Base-by-base conservation (phyloP, 805 yeast genomes). In the Saccharomycopsis javanensis region DNA sequence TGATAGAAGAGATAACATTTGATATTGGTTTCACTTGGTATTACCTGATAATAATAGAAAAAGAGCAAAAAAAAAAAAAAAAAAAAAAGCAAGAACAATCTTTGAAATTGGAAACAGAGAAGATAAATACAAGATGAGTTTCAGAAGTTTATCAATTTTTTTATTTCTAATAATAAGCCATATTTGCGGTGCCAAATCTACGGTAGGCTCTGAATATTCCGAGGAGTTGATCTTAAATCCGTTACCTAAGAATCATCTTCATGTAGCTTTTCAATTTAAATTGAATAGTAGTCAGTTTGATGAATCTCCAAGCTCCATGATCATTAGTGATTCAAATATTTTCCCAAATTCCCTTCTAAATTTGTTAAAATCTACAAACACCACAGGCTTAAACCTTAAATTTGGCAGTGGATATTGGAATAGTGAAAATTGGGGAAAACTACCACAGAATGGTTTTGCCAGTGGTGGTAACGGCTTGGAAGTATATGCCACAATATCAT, bases 381-480 rank as follows among this genome's bases (percentile, higher is more conserved):
- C 95, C 0, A 75, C 86, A 56, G 91, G 88, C 64, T 73, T 94
- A 50, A 96, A 88, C 68, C 71, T 94, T 59, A 73, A 97, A 56
- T 94, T 94, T 67, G 80, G 95, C 1, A 96, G 88, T 69, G 99
- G 99, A 0, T 86, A 90, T 83, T 94, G 97, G 92, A 96, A 94
- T 66, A 73, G 91, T 0, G 88, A 85, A 59, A 73, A 77, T 6
- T 94, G 96, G 95, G 98, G 98, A 0, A 72, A 75, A 51, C 74
- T 88, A 45, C 97, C 97, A 0, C 71, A 72, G 51, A 72, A 81
- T 62, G 99, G 99, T 0, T 66, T 69, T 11, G 72, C 71, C 57
- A 77, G 90, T 55, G 99, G 99, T 31, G 98, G 98, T 2, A 86
- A 92, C 2, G 99, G 99, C 51, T 96, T 92, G 15, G 99, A 94